Base-by-base conservation (phyloP, 140 eudicot genomes). In the Stevia rebaudiana region DNA sequence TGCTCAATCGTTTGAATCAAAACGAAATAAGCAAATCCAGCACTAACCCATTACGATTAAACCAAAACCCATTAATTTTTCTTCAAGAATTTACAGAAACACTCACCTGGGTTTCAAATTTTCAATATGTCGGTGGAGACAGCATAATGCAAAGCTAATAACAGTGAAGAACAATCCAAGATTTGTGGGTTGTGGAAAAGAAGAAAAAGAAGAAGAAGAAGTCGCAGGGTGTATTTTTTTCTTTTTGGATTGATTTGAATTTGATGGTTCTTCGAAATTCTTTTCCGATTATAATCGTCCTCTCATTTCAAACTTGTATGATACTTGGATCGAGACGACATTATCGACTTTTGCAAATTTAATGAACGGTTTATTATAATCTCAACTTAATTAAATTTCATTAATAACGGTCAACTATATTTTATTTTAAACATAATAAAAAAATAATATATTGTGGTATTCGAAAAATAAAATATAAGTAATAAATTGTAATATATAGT, bases 71-170 rank as follows among this genome's bases (percentile, higher is more conserved):
- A 57, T 23, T 8, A 57, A 18, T 44, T 46, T 65, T 58, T 9
- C 22, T 2, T 50, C 63, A 51, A 22, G 40, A 67, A 2, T 60
- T 33, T 49, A 22, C 5, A 48, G 57, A 47, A 70, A 60, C 19
- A 16, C 59, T 70, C 19, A 70, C 75, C 67, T 59, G 59, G 73
- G 55, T 68, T 67, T 55, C 42, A 68, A 55, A 65, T 43, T 68
- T 67, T 55, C 42, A 68, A 55, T 43, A 58, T 30, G 59, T 57
- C n/a, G 18, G 75, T 47, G 33, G 42, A 60, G 50, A 60, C 59
- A 15, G 2, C 52, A 70, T 47, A 47, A 16, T 57, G 37, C 24
- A 35, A 22, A 58, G 33, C 28, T 13, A 13, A 35, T 1, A 28
- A 30, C 57, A 42, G 74, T 68, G 65, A 68, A 41, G 56, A 54